Evolutionary conservation across 2,329 filamentous ascomycete species (phyloP).

Genomic region (Dactylellina drechsleri): DNA sequence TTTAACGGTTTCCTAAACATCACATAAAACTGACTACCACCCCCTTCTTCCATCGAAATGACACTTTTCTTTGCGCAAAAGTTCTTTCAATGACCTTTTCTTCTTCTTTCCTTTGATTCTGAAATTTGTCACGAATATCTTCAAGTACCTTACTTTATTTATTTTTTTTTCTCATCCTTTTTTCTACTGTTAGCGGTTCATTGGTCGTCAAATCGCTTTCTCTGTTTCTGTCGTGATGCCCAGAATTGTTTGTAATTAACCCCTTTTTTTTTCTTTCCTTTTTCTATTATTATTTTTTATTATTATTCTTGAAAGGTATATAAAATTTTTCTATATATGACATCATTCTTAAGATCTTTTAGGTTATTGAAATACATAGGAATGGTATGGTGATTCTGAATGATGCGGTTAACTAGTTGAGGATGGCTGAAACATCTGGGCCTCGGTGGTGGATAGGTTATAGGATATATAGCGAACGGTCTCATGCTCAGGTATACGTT

Average conservation of each 20-base stretch:
- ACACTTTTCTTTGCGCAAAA: neutral
- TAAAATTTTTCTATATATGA: neutral
- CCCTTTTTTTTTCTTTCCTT: neutral
- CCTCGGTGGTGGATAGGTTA: too few species aligned
- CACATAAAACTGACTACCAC: neutral
- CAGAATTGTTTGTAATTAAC: slow-evolving; percentile 20
- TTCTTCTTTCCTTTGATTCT: too few species aligned
- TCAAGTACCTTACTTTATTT: neutral
- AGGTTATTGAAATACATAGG: too few species aligned
- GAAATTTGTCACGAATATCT: slow-evolving; percentile 7
- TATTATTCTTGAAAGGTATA: neutral
- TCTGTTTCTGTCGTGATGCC: slow-evolving; percentile 7
- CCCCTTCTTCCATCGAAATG: neutral
- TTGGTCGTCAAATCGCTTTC: slow-evolving; percentile 15
- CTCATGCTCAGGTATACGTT: too few species aligned
- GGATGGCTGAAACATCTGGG: neutral
- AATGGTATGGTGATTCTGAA: too few species aligned
- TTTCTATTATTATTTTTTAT: neutral
- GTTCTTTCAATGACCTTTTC: slow-evolving; percentile 9
- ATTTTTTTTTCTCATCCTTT: neutral
- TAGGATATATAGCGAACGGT: too few species aligned
- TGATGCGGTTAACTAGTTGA: neutral
- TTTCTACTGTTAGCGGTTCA: slow-evolving; percentile 15
- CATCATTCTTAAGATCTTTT: neutral
- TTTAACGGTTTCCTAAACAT: neutral